Percentiles rank a stretch among this genome's conserved stretches.
Evolutionary conservation across 2,329 filamentous ascomycete species (phyloP).

Genomic region (Xylariaceae sp.): DNA sequence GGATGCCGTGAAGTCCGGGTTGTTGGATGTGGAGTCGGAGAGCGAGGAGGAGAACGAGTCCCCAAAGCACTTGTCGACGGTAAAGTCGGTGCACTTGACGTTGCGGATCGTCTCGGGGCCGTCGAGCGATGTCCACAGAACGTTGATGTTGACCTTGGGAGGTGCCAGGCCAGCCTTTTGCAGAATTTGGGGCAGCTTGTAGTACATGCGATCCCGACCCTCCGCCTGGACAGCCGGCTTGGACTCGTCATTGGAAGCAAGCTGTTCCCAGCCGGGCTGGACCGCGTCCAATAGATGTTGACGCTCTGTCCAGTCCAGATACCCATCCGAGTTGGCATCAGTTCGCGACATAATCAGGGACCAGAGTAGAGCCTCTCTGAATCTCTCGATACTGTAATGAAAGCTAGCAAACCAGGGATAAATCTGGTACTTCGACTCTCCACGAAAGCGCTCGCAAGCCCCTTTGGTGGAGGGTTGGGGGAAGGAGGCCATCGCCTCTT

Average conservation of each 20-base stretch:
- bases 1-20: constrained; percentile 33
- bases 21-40: constrained; percentile 29
- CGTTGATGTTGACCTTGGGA: constrained; percentile 35
- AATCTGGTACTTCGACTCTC: constrained; percentile 37
- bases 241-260: constrained; percentile 19
- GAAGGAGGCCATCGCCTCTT: constrained; percentile 37
- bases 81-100: constrained; percentile 36
- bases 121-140: constrained; percentile 38
- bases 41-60: constrained; percentile 34
- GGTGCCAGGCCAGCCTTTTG: constrained; percentile 33
- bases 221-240: constrained; percentile 24
- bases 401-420: constrained; percentile 39
- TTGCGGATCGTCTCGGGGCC: constrained; percentile 35
- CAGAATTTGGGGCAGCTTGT: constrained; percentile 30
- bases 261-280: constrained; percentile 27
- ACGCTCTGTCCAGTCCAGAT: constrained; percentile 36
- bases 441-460: constrained; percentile 36
- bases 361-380: constrained; percentile 38
- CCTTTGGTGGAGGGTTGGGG: constrained; percentile 35
- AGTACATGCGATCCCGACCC: constrained; percentile 34
- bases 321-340: constrained; percentile 33
- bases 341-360: constrained; percentile 36
- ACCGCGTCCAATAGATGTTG: constrained; percentile 32
- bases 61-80: constrained; percentile 36
- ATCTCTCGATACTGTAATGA: constrained; percentile 40